These are phyloP conservation scores for Przewalskia tangutica DNA, from an alignment of 257 asterid species.

Conservation along the genomic window DNA sequence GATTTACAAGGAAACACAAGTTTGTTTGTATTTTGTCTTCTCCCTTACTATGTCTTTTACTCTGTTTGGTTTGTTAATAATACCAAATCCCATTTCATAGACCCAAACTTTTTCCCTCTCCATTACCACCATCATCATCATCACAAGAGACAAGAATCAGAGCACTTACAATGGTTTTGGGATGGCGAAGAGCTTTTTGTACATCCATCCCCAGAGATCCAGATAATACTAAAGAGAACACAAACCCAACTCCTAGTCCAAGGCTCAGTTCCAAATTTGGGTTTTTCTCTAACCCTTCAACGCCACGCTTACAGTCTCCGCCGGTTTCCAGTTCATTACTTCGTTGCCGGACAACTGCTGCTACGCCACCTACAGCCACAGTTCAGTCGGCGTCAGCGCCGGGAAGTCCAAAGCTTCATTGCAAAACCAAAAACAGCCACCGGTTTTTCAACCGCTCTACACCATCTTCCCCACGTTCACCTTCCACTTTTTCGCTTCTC, in stretches of 20 bases:
- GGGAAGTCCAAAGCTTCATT: slow-evolving; percentile 49
- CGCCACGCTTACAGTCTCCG: slow-evolving; percentile 67
- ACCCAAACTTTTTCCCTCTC: background rate
- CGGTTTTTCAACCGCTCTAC: slow-evolving; percentile 54
- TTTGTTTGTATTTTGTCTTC: background rate
- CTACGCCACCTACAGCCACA: background rate
- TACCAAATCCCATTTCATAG: background rate
- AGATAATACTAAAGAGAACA: slow-evolving; percentile 3
- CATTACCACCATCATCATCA: slow-evolving; percentile 6
- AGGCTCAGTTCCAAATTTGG: slow-evolving; percentile 37
- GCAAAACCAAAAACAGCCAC: slow-evolving; percentile 53
- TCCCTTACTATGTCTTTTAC: background rate
- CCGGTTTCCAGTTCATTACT: slow-evolving; percentile 36
- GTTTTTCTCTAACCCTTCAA: slow-evolving; percentile 69
- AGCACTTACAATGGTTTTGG: slow-evolving; percentile 55
- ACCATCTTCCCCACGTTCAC: slow-evolving; percentile 92
- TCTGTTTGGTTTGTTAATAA: background rate
- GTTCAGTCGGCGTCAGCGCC: background rate
- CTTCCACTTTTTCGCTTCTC: slow-evolving; percentile 68
- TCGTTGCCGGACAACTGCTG: slow-evolving; percentile 42
- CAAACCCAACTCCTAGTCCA: slow-evolving; percentile 38
- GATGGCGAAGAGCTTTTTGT: slow-evolving; percentile 94
- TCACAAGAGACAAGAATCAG: background rate
- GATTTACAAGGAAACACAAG: background rate
- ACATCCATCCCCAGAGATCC: slow-evolving; percentile 71